Base-by-base conservation (phyloP, 1,139 yeast genomes). In the Yamadazyma epiphylla region DNA sequence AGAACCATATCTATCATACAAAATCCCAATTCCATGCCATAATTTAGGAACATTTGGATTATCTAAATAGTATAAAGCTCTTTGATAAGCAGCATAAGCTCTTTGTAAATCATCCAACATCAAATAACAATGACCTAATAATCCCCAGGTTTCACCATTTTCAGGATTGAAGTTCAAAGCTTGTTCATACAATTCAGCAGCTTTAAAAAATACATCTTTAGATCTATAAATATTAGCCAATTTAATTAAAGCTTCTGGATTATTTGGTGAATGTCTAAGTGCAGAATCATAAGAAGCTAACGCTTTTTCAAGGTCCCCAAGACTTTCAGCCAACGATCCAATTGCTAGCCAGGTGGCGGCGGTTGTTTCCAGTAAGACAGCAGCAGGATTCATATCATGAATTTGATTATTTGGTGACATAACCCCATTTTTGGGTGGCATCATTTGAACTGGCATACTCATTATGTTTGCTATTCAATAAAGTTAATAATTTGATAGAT, bases 21-120 rank as follows among this genome's bases (percentile, higher is more conserved):
- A 68, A 38, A 91, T 91, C 24, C 98, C 98, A 46, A 91, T 91
- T 0, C 98, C 98, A 57, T 91, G 96, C 97, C 98, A 91, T 46
- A 89, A 74, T 55, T 88, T 88, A 32, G 98, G 97, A 29, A 89
- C 96, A 47, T 88, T 87, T 29, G 96, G 95, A 52, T 91, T 89
- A 42, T 86, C 88, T 54, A 89, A 64, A 53, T 88, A 91, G 55
- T 86, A 83, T 36, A 91, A 68, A 1, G 98, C 97, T 53, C 94
- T 87, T 62, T 91, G 98, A 60, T 91, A 91, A 8, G 97, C 96
- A 28, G 91, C 84, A 56, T 91, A 91, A 2, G 97, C 96, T 46
- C 95, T 76, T 57, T 87, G 96, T 42, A 91, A 70, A 51, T 91
- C 97, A 56, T 91, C 98, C 61, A 89, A 70, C 96, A 91, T 91